Conservation (phyloP, 176 grass and related monocot genomes). For the Tillandsia leiboldiana region DNA sequence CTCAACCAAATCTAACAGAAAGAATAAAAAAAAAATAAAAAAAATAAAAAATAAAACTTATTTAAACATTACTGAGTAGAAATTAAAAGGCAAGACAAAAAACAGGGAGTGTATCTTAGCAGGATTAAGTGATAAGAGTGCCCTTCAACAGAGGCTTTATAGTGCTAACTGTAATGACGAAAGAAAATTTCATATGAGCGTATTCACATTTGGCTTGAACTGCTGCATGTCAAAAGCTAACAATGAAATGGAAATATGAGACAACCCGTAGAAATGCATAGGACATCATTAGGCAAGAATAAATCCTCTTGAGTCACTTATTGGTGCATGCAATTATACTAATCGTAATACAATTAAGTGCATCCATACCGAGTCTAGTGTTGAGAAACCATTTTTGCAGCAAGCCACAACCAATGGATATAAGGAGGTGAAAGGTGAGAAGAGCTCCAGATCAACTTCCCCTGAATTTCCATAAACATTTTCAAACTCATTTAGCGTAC, state of each 20-base stretch:
- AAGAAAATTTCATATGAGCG: too few relatives aligned
- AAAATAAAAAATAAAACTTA: too few relatives aligned
- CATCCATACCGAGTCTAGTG: slow-evolving; percentile 66
- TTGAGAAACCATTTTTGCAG: slow-evolving; percentile 70
- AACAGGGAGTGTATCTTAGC: neutral
- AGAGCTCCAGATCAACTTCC: slow-evolving; percentile 61
- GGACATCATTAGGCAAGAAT: neutral
- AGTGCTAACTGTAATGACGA: too few relatives aligned
- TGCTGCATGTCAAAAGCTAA: neutral
- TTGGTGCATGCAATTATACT: neutral
- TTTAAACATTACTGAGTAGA: too few relatives aligned
- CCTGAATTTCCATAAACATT: slow-evolving; percentile 61
- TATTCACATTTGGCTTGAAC: neutral
- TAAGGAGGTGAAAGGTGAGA: slow-evolving; percentile 91
- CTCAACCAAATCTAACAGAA: too few relatives aligned
- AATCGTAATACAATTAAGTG: neutral
- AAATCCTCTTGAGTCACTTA: neutral
- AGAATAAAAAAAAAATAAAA: too few relatives aligned
- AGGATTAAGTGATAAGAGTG: neutral
- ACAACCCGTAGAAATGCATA: neutral
- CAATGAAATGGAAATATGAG: neutral
- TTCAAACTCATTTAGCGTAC: slow-evolving; percentile 74
- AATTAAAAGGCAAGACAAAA: too few relatives aligned
- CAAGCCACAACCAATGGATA: slow-evolving; percentile 79
- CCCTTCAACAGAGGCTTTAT: neutral